Percentiles rank a stretch among this genome's conserved stretches.
phyloP scores from a whole-genome alignment of 2,329 filamentous ascomycete genomes.

The Fusarium poae region DNA sequence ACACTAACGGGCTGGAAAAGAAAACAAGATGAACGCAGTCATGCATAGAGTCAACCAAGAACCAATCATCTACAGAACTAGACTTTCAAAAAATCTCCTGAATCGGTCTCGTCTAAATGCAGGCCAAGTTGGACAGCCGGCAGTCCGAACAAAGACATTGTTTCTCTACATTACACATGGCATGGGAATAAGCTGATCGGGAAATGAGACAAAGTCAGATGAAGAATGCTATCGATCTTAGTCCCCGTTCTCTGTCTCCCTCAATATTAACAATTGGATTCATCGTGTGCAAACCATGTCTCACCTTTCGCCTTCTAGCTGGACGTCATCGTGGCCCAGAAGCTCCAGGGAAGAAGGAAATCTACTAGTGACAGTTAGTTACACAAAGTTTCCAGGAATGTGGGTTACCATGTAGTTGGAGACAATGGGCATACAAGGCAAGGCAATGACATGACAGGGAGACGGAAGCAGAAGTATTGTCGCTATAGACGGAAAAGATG shows the following conservation, averaged over 20 bases:
- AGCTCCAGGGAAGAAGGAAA: slow-evolving; percentile 31
- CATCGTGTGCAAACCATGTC: slow-evolving; percentile 27
- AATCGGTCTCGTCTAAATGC: slow-evolving; percentile 19
- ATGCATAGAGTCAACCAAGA: slow-evolving; percentile 9
- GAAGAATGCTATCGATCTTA: slow-evolving; percentile 21
- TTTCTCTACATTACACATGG: slow-evolving; percentile 5
- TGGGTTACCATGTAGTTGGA: slow-evolving; percentile 26
- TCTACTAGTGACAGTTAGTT: slow-evolving; percentile 1
- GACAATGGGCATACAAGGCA: slow-evolving; percentile 11
- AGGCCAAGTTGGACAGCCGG: slow-evolving; percentile 9
- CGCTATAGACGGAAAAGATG: not conserved
- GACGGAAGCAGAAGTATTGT: not conserved
- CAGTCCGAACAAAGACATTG: slow-evolving; percentile 30
- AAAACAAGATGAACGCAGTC: slow-evolving; percentile 20
- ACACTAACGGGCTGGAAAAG: slow-evolving; percentile 8
- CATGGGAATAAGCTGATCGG: slow-evolving; percentile 15
- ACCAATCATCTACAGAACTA: slow-evolving; percentile 18
- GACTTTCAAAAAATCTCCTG: slow-evolving; percentile 12
- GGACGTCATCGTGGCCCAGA: slow-evolving; percentile 24
- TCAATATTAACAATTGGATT: slow-evolving; percentile 18
- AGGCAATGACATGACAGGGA: slow-evolving; percentile 14
- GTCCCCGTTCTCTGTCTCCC: slow-evolving; percentile 11
- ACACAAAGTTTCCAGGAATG: slow-evolving; percentile 35
- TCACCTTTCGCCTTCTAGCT: slow-evolving; percentile 8
- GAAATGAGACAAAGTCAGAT: slow-evolving; percentile 19